Conservation (phyloP, 202 grass and related monocot species). For the Miscanthus sacchariflorus region DNA sequence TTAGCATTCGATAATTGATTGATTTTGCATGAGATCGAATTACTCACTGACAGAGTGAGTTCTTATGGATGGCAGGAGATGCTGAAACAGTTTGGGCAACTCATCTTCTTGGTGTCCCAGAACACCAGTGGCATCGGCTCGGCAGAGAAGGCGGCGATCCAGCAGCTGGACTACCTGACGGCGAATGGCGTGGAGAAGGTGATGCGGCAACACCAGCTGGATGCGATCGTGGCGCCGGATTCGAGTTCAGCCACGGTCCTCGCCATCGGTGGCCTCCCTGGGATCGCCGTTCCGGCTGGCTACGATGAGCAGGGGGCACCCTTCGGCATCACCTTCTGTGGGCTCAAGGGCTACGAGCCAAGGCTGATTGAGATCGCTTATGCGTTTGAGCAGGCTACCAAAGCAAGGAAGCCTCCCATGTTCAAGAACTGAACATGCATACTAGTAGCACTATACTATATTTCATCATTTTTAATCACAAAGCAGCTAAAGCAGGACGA, state of each 20-base stretch:
- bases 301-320: slow-evolving; percentile 48
- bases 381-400: slow-evolving; percentile 70
- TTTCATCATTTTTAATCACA: background rate
- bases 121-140: slow-evolving; percentile 54
- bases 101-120: slow-evolving; percentile 43
- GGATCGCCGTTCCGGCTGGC: slow-evolving; percentile 60
- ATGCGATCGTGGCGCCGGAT: slow-evolving; percentile 53
- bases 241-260: background rate
- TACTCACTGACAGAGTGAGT: background rate
- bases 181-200: slow-evolving; percentile 47
- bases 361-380: slow-evolving; percentile 74
- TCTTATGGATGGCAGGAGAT: slow-evolving; percentile 51
- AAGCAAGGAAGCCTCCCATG: slow-evolving; percentile 48
- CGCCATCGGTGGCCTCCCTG: slow-evolving; percentile 50
- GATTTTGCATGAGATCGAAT: background rate
- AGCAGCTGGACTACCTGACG: slow-evolving; percentile 40
- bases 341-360: slow-evolving; percentile 67
- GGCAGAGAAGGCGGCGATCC: slow-evolving; percentile 42
- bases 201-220: slow-evolving; percentile 49
- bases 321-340: slow-evolving; percentile 62
- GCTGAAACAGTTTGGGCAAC: slow-evolving; percentile 49
- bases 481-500: background rate
- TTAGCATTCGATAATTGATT: background rate
- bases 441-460: too few species aligned
- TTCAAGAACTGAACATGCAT: slow-evolving; percentile 12